A percentile compares a stretch with the other conserved stretches of the same genome.
Conservation (phyloP, 495 filamentous ascomycete species). For the Penicillium egyptiacum region DNA sequence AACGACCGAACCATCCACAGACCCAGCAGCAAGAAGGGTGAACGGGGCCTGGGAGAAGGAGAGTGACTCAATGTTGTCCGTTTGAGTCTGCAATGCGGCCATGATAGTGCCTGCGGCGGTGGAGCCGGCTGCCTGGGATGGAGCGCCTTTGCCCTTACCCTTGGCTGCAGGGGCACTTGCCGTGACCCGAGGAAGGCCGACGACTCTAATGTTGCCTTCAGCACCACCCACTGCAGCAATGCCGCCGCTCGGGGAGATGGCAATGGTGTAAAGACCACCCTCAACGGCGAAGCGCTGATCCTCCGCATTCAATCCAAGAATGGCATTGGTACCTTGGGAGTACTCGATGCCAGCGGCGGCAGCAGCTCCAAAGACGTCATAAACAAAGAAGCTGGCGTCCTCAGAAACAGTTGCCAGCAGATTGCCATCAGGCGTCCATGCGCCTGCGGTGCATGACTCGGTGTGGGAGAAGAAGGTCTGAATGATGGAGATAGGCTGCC, state of each 20-base stretch:
- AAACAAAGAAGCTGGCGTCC: conserved; percentile 86
- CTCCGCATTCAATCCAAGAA: conserved; percentile 74
- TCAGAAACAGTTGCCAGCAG: conserved; percentile 88
- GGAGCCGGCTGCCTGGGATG: conserved; percentile 41
- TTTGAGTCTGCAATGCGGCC: conserved; percentile 65
- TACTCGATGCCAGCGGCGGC: conserved; percentile 70
- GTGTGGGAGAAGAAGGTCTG: conserved; percentile 92
- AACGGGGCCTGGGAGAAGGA: conserved; percentile 75
- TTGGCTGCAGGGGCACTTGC: conserved; percentile 34
- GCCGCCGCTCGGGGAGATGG: conserved; percentile 71
- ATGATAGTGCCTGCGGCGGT: conserved; percentile 80
- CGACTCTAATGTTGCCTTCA: conserved; percentile 75
- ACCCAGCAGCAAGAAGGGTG: conserved; percentile 80
- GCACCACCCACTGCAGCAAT: conserved; percentile 87
- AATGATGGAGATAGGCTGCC: conserved; percentile 70
- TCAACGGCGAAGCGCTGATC: conserved; percentile 92
- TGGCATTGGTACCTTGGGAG: conserved; percentile 64
- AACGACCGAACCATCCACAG: conserved; percentile 86
- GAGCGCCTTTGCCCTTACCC: conserved; percentile 22
- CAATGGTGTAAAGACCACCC: conserved; percentile 84
- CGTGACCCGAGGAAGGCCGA: conserved; percentile 74
- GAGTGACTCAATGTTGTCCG: conserved; percentile 81
- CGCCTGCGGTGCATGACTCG: conserved; percentile 79
- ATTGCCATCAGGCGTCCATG: conserved; percentile 86
- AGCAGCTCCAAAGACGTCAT: conserved; percentile 85